These are phyloP conservation scores for Mortierella sp. DNA, from an alignment of 371 early-diverging fungal species.

Conservation along the genomic window DNA sequence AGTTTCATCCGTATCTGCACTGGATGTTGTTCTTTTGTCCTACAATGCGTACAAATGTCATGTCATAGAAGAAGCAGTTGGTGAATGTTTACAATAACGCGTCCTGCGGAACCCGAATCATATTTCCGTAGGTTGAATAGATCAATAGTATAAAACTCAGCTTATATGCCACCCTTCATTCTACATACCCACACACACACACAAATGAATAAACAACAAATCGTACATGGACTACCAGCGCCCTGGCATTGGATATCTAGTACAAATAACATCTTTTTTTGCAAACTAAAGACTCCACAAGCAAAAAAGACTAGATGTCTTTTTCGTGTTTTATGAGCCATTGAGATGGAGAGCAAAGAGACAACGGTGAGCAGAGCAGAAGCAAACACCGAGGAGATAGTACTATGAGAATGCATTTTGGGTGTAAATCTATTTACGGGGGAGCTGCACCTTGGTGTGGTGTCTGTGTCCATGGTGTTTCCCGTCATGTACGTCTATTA, in stretches of 20 bases:
- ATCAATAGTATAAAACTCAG: no score
- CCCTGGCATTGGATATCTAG: no score
- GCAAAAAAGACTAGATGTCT: not conserved
- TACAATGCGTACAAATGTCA: not conserved
- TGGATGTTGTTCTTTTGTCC: not conserved
- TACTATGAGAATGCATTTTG: not conserved
- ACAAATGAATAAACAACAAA: no score
- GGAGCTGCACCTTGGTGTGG: not conserved
- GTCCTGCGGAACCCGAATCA: not conserved
- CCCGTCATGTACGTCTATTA: no score
- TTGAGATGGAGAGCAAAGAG: slow-evolving; percentile 11
- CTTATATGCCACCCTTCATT: no score
- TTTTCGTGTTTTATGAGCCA: slow-evolving; percentile 3
- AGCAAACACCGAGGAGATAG: not conserved
- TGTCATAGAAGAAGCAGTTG: not conserved
- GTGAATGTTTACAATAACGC: not conserved
- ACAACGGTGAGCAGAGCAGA: not conserved
- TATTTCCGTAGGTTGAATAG: not conserved
- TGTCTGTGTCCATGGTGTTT: not conserved
- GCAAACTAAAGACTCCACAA: no score
- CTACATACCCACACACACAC: no score
- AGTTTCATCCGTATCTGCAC: not conserved
- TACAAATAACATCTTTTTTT: no score
- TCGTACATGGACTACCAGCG: no score
- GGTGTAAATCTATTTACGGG: not conserved